These are phyloP conservation scores for Pilatotrama ljubarskyi DNA, from an alignment of 768 basidiomycete species.

Conservation along the genomic window DNA sequence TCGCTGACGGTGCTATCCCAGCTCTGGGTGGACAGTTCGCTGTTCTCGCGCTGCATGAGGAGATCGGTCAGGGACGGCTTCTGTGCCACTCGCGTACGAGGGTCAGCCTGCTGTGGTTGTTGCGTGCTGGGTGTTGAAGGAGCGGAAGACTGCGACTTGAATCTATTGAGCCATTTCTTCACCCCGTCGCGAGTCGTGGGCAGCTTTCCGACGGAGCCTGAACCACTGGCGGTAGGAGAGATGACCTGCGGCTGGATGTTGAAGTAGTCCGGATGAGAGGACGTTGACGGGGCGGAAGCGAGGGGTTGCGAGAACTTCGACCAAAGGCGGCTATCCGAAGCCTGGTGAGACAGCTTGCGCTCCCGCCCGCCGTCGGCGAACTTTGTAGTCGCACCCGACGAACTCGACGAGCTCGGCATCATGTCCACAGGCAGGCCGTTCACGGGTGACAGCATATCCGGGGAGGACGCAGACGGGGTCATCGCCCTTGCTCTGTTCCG, in stretches of 20 bases:
- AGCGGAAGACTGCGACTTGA: slow-evolving; percentile 45
- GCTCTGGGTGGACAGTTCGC: slow-evolving; percentile 50
- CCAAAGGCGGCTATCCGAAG: slow-evolving; percentile 65
- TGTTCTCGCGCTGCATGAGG: slow-evolving; percentile 56
- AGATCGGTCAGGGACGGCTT: slow-evolving; percentile 72
- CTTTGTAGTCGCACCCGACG: slow-evolving; percentile 48
- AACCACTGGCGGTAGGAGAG: slow-evolving; percentile 40
- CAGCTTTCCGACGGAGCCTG: slow-evolving; percentile 45
- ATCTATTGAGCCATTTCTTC: slow-evolving; percentile 73
- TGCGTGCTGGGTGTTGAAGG: slow-evolving; percentile 32
- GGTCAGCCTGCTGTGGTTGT: slow-evolving; percentile 27
- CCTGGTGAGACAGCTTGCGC: slow-evolving; percentile 65
- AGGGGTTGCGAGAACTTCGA: slow-evolving; percentile 48
- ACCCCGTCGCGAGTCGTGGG: slow-evolving; percentile 79
- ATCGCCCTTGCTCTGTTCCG: slow-evolving; percentile 58
- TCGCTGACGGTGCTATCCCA: slow-evolving; percentile 64
- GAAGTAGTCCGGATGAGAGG: slow-evolving; percentile 42
- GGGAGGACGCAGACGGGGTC: slow-evolving; percentile 48
- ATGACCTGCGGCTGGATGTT: slow-evolving; percentile 9
- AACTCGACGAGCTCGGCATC: slow-evolving; percentile 42
- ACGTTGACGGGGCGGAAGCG: slow-evolving; percentile 45
- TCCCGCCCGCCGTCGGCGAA: slow-evolving; percentile 56
- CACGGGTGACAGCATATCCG: slow-evolving; percentile 46
- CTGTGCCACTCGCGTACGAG: slow-evolving; percentile 42
- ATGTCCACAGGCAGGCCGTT: slow-evolving; percentile 45